Evolutionary conservation across 2,329 filamentous ascomycete genomes (phyloP).

Genomic region (Alternaria sp.): DNA sequence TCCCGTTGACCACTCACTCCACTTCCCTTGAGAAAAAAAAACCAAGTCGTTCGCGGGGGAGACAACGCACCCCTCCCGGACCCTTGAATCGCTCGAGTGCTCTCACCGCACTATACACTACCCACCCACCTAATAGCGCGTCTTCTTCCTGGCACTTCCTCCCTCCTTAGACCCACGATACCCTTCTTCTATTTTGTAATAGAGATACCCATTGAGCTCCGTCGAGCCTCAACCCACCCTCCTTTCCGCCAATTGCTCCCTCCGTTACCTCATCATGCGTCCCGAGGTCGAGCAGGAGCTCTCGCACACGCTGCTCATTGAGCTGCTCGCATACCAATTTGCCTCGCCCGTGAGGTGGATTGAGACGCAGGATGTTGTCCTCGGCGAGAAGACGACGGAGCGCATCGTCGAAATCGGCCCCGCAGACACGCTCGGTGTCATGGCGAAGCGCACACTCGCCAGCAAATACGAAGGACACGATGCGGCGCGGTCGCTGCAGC

Average conservation of each 20-base stretch:
- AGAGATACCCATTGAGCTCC: slow-evolving; percentile 40
- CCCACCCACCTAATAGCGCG: slow-evolving; percentile 20
- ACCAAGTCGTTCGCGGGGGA: slow-evolving; percentile 17
- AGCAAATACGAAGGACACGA: slow-evolving; percentile 99
- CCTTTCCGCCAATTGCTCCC: slow-evolving; percentile 11
- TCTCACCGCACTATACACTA: slow-evolving; percentile 22
- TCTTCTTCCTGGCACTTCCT: slow-evolving; percentile 25
- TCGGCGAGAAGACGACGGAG: slow-evolving; percentile 94
- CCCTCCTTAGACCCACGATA: slow-evolving; percentile 27
- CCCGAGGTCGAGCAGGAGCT: slow-evolving; percentile 99
- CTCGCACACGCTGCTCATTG: slow-evolving; percentile 95
- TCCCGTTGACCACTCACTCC: slow-evolving; percentile 25
- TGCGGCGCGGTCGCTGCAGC: slow-evolving; percentile 92
- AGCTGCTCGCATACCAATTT: slow-evolving; percentile 99
- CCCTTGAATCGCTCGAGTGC: slow-evolving; percentile 14
- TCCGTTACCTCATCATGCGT: slow-evolving; percentile 71
- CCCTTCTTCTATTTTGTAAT: slow-evolving; percentile 31
- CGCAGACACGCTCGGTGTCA: slow-evolving; percentile 93
- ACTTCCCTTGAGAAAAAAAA: slow-evolving; percentile 8
- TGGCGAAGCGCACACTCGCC: slow-evolving; percentile 94
- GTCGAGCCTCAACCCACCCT: slow-evolving; percentile 29
- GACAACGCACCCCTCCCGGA: slow-evolving; percentile 26
- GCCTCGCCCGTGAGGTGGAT: slow-evolving; percentile 99
- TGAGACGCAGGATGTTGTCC: slow-evolving; percentile 99
- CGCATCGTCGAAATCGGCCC: slow-evolving; percentile 97